phyloP scores from a whole-genome alignment of 495 filamentous ascomycete species.

The Apodospora peruviana region DNA sequence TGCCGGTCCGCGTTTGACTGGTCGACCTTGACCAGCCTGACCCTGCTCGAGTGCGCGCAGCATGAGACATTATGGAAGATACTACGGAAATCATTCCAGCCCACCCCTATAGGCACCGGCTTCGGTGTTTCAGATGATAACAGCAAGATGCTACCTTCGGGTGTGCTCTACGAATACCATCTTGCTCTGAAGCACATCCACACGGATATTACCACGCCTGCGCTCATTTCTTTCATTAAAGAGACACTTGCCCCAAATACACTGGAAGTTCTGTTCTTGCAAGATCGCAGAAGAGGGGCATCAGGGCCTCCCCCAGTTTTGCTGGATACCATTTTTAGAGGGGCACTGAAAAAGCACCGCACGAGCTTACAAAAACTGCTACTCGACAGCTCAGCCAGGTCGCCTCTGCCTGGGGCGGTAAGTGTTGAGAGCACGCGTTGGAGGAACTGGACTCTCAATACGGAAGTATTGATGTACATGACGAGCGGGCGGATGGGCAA shows the following conservation, averaged over 20 bases:
- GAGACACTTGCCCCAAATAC: constrained; percentile 82
- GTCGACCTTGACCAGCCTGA: constrained; percentile 69
- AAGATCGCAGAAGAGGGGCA: constrained; percentile 60
- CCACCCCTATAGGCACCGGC: constrained; percentile 33
- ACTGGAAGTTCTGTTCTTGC: constrained; percentile 77
- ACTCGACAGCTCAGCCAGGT: constrained; percentile 63
- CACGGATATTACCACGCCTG: constrained; percentile 71
- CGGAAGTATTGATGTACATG: constrained; percentile 70
- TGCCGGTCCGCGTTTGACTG: constrained; percentile 73
- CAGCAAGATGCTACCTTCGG: constrained; percentile 3
- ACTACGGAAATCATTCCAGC: constrained; percentile 66
- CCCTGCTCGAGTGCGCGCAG: constrained; percentile 71
- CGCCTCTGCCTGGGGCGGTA: constrained; percentile 6
- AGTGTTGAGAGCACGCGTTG: constrained; percentile 48
- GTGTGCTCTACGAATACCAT: constrained; percentile 50
- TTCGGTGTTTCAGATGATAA: constrained; percentile 21
- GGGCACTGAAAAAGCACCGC: constrained; percentile 66
- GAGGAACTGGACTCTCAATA: constrained; percentile 71
- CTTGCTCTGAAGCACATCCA: constrained; percentile 76
- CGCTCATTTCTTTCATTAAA: constrained; percentile 76
- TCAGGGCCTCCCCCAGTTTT: constrained; percentile 50
- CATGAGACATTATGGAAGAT: constrained; percentile 80
- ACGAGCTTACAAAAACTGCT: constrained; percentile 70
- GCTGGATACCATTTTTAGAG: constrained; percentile 69
- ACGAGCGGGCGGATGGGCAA: constrained; percentile 77